These are phyloP conservation scores for Debaryomyces robertsiae DNA, from an alignment of 1,139 yeast species.

Conservation along the genomic window DNA sequence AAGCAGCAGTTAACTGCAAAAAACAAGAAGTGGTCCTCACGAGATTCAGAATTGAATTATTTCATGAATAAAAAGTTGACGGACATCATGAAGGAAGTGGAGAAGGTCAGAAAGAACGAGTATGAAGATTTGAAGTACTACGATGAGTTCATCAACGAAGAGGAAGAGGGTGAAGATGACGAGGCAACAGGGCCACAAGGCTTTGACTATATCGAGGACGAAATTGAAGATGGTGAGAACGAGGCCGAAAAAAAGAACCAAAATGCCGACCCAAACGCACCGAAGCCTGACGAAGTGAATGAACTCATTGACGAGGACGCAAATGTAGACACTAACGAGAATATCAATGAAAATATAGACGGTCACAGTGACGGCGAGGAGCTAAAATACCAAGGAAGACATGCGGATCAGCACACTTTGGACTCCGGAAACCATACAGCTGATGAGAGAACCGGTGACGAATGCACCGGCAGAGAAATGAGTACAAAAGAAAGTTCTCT, in stretches of 20 bases:
- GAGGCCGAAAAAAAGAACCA: too few relatives aligned
- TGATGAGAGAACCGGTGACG: background rate
- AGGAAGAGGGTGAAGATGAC: slow-evolving; percentile 17
- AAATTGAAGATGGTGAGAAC: slow-evolving; percentile 14
- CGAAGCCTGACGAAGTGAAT: slow-evolving; percentile 12
- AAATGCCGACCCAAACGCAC: slow-evolving; percentile 16
- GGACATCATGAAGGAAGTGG: slow-evolving; percentile 34
- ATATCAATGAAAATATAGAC: background rate
- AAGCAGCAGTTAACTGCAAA: slow-evolving; percentile 34
- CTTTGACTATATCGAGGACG: slow-evolving; percentile 12
- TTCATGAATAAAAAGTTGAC: slow-evolving; percentile 38
- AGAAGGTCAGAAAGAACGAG: slow-evolving; percentile 29
- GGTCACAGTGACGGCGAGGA: background rate
- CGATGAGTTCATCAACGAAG: slow-evolving; percentile 19
- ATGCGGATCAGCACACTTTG: background rate
- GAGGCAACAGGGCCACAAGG: slow-evolving; percentile 15
- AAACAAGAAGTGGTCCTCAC: slow-evolving; percentile 43
- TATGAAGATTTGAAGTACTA: slow-evolving; percentile 23
- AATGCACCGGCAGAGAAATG: background rate
- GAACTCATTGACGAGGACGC: slow-evolving; percentile 11
- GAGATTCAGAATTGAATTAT: slow-evolving; percentile 41
- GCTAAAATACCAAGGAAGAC: background rate
- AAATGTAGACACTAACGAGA: background rate
- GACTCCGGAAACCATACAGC: too few relatives aligned
- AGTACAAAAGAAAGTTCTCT: background rate